Evolutionary conservation across 768 basidiomycete genomes (phyloP), one percentile per base, ranked within the genome.

Genomic region (Amanita fuliginea): DNA sequence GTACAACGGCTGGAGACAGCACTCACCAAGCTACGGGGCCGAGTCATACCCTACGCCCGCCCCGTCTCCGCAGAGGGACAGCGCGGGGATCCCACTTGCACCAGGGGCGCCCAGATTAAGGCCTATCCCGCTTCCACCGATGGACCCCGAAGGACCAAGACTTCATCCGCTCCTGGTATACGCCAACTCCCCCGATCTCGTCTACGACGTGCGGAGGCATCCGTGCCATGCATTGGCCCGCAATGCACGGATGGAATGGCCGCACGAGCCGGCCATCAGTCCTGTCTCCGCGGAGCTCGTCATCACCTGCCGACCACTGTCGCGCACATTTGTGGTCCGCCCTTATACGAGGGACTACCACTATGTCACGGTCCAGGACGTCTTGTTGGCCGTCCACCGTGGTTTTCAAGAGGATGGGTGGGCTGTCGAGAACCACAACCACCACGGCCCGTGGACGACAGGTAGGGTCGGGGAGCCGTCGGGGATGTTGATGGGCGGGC

Each of bases 1-100:
- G 47, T 19, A 41, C 18, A 39, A 41, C 39, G 36, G 30, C 18
- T 48, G 47, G 47, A 18, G 1, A 48, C n/a, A 11, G 3, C 5
- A 32, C 47, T 48, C 47, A 48, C 47, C 47, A 19, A 6, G 11
- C 28, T 9, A 3, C 11, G 26, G 35, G 24, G 21, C 26, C 36
- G 47, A 28, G 47, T 41, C 47, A 48, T 41, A 39, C 39, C 39
- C 47, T 18, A 30, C 36, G 16, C 47, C 47, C 10, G 47, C 39
- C 13, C 47, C 47, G 39, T 40, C 47, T 10, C 39, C 46, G 7
- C 47, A n/a, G 11, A 26, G 40, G 11, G 9, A 14, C 14, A 11
- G 10, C 6, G n/a, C 37, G 14, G 47, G 37, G 14, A 33, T 48
- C 16, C 39, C 28, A 9, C 7, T 19, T 14, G 39, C 47, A 24